Percentiles rank a stretch among this genome's conserved stretches.
phyloP scores from a whole-genome alignment of 305 asterid genomes.

The Fraxinus greggii region DNA sequence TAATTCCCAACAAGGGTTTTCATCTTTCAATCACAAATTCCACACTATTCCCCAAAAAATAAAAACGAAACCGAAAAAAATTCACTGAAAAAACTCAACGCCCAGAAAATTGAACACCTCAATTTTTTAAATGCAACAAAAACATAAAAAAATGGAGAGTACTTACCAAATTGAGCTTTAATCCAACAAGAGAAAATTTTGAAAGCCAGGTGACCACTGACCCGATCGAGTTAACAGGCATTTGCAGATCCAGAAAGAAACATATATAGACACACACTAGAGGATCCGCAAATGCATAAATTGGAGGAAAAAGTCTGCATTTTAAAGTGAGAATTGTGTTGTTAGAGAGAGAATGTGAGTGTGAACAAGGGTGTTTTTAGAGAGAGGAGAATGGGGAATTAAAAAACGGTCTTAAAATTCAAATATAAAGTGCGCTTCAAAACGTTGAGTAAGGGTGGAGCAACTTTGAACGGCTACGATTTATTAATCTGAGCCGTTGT shows the following conservation, averaged over 20 bases:
- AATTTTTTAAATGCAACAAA: background rate
- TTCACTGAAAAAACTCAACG: background rate
- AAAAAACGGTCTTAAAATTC: conserved; percentile 6
- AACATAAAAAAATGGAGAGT: background rate
- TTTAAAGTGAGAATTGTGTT: background rate
- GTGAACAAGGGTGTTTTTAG: background rate
- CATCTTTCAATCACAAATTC: background rate
- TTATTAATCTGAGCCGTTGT: background rate
- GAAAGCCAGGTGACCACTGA: conserved; percentile 4
- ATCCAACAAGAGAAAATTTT: conserved; percentile 21
- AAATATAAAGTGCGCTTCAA: background rate
- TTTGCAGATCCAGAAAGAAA: conserved; percentile 39
- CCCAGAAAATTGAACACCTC: background rate
- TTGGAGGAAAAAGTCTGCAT: background rate
- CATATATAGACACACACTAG: background rate
- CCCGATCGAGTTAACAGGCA: conserved; percentile 42
- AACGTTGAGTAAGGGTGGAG: background rate
- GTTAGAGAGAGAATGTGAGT: background rate
- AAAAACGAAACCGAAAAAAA: background rate
- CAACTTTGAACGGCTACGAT: background rate
- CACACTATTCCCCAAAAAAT: background rate
- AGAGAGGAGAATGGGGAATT: background rate
- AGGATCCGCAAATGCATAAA: conserved; percentile 34
- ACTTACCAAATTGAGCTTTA: conserved; percentile 15
- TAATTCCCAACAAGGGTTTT: background rate